Percentiles rank a stretch among this genome's conserved stretches.
phyloP scores from a whole-genome alignment of 164 flowering plant species.

The Chimonanthus praecox region DNA sequence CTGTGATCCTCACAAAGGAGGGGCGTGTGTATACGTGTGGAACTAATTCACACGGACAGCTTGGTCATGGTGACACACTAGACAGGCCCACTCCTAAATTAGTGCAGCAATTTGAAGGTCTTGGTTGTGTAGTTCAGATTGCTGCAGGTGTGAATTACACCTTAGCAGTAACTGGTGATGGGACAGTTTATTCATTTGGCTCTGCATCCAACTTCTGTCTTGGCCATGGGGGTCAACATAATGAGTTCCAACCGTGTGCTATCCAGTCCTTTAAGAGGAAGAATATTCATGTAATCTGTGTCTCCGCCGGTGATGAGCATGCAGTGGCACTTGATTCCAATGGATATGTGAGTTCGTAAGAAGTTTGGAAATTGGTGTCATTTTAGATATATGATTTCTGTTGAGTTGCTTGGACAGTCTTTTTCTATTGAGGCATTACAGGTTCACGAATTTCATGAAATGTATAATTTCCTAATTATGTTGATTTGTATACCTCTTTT shows the following conservation, averaged over 20 bases:
- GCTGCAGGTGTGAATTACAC: conserved; percentile 83
- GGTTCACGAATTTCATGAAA: background rate
- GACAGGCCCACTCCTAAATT: conserved; percentile 70
- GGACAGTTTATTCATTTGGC: conserved; percentile 78
- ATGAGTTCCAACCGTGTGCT: conserved; percentile 65
- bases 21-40: conserved; percentile 90
- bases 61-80: conserved; percentile 79
- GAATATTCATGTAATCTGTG: conserved; percentile 61
- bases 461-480: background rate
- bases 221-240: conserved; percentile 91
- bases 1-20: conserved; percentile 66
- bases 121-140: conserved; percentile 66
- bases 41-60: conserved; percentile 74
- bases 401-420: background rate
- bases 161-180: conserved; percentile 63
- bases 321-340: conserved; percentile 91
- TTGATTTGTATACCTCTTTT: too few relatives aligned
- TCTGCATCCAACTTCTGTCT: conserved; percentile 92
- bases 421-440: background rate
- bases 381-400: background rate
- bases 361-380: background rate
- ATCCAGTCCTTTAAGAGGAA: conserved; percentile 66
- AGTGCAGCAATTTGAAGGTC: conserved; percentile 42
- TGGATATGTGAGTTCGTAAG: conserved; percentile 60
- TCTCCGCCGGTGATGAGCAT: conserved; percentile 96